Conservation (phyloP, 2,329 filamentous ascomycete species). For the Aspergillus sclerotialis region DNA sequence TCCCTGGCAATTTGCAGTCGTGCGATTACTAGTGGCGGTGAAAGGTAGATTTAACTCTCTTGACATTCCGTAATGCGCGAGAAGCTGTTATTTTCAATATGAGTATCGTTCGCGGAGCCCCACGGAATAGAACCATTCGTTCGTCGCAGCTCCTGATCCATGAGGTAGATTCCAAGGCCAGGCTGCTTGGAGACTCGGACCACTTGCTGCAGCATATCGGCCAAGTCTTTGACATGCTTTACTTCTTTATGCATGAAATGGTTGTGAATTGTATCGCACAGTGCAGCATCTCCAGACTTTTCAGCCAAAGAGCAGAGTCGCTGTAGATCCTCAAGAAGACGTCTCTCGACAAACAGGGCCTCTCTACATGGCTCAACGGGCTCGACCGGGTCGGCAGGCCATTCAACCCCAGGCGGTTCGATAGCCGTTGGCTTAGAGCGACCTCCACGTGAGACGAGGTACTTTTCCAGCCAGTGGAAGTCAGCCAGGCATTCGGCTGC, state of each 20-base stretch:
- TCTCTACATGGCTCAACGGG: slow-evolving; percentile 11
- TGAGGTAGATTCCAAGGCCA: slow-evolving; percentile 13
- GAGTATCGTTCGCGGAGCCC: slow-evolving; percentile 9
- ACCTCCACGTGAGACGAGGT: slow-evolving; percentile 15
- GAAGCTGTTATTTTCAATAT: no score
- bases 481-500: slow-evolving; percentile 14
- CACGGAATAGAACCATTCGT: slow-evolving; percentile 7
- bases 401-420: slow-evolving; percentile 11
- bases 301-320: slow-evolving; percentile 9
- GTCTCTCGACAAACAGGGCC: slow-evolving; percentile 10
- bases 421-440: slow-evolving; percentile 16
- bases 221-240: slow-evolving; percentile 16
- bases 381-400: slow-evolving; percentile 14
- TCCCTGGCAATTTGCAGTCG: no score
- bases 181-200: slow-evolving; percentile 16
- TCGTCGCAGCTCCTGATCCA: slow-evolving; percentile 12
- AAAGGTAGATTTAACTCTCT: no score
- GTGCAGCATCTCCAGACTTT: slow-evolving; percentile 6
- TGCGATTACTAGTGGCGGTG: no score
- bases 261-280: slow-evolving; percentile 10
- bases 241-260: slow-evolving; percentile 14
- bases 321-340: slow-evolving; percentile 13
- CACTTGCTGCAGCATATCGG: slow-evolving; percentile 15
- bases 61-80: no score
- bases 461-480: slow-evolving; percentile 15